Conservation (phyloP, 306 rosid genomes). For the Gastrolobium villosum region DNA sequence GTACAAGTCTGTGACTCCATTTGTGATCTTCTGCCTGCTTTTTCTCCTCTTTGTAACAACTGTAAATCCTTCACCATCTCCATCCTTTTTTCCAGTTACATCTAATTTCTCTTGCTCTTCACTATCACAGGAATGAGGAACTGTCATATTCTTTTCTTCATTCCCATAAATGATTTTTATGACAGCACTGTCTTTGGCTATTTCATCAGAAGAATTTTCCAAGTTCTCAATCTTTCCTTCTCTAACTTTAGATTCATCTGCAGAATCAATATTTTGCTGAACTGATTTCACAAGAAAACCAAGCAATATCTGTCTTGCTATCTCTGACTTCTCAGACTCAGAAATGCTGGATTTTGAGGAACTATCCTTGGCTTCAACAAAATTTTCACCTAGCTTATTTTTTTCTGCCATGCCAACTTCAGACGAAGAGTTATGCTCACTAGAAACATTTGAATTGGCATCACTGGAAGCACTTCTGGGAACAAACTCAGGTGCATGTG, state of each 20-base stretch:
- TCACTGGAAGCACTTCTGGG: conserved; percentile 66
- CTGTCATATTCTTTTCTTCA: conserved; percentile 60
- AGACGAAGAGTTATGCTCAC: conserved; percentile 43
- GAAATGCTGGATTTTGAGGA: conserved; percentile 62
- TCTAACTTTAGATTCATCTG: conserved; percentile 53
- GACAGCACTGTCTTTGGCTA: conserved; percentile 84
- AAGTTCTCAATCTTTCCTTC: conserved; percentile 46
- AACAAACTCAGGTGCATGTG: conserved; percentile 93
- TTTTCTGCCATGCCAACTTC: conserved; percentile 46
- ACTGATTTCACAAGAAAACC: conserved; percentile 90
- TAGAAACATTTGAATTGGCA: conserved; percentile 44
- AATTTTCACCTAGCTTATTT: conserved; percentile 49
- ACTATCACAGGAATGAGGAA: conserved; percentile 47
- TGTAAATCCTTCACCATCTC: conserved; percentile 80
- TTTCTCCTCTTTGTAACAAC: conserved; percentile 76
- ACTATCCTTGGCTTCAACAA: conserved; percentile 32
- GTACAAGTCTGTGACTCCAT: conserved; percentile 74
- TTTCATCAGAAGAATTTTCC: conserved; percentile 65
- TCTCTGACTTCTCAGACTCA: conserved; percentile 78
- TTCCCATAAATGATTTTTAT: conserved; percentile 70
- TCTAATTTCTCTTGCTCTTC: conserved; percentile 53
- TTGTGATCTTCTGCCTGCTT: conserved; percentile 75
- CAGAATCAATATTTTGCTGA: conserved; percentile 66
- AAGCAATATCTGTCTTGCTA: conserved; percentile 91
- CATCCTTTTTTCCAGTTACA: conserved; percentile 50